These are phyloP conservation scores for Suillus hirtellus DNA, from an alignment of 768 basidiomycete genomes.

Conservation along the genomic window DNA sequence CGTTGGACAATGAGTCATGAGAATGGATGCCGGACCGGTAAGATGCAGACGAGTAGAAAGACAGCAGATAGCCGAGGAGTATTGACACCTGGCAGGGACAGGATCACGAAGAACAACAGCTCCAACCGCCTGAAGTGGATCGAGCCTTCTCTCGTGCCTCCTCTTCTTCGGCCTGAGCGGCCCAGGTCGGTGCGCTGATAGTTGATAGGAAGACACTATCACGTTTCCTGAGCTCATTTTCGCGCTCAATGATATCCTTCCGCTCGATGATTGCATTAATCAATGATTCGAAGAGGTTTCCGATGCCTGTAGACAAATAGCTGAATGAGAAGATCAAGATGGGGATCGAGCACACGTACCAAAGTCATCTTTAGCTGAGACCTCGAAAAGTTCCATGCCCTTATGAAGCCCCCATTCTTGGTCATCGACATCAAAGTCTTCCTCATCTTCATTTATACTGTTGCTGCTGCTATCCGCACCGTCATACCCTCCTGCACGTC, in stretches of 20 bases:
- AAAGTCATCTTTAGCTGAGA: constrained; percentile 85
- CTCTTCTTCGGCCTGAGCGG: constrained; percentile 78
- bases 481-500: constrained; percentile 54
- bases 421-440: constrained; percentile 44
- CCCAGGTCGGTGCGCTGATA: constrained; percentile 67
- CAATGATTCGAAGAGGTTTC: constrained; percentile 75
- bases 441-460: constrained; percentile 66
- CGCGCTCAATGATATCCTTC: constrained; percentile 78
- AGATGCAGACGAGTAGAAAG: constrained; percentile 20
- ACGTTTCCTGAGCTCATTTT: constrained; percentile 76
- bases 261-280: constrained; percentile 77
- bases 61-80: constrained; percentile 13
- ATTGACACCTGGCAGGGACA: constrained; percentile 8
- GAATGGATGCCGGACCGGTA: constrained; percentile 17
- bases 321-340: constrained; percentile 14
- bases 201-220: constrained; percentile 81
- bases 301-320: constrained; percentile 57
- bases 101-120: constrained; percentile 59
- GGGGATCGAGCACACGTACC: constrained; percentile 48
- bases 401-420: constrained; percentile 77
- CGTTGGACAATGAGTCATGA: constrained; percentile 17
- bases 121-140: constrained; percentile 55
- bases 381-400: constrained; percentile 87
- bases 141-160: constrained; percentile 61
- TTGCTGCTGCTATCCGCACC: constrained; percentile 62